These are phyloP conservation scores for Inga leiocalycina DNA, from an alignment of 306 rosid species.

Conservation along the genomic window DNA sequence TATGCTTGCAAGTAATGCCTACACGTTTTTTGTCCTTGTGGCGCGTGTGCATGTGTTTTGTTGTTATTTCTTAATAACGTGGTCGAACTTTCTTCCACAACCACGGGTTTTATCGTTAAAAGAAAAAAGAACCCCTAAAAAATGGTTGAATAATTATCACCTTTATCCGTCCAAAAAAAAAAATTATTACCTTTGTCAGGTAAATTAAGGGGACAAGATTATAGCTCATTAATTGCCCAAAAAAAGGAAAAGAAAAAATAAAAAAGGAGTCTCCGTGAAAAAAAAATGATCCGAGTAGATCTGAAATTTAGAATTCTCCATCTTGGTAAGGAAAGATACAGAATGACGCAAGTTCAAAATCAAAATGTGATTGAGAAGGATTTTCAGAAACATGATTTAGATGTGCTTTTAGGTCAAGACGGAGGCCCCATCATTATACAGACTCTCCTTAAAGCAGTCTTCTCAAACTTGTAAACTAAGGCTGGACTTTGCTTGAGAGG, in stretches of 20 bases:
- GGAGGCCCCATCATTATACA: conserved; percentile 28
- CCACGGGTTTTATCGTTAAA: background rate
- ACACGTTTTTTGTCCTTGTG: background rate
- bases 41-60: too few relatives aligned
- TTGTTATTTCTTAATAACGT: background rate
- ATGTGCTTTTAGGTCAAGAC: conserved; percentile 35
- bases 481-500: conserved; percentile 54
- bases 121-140: background rate
- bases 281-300: background rate
- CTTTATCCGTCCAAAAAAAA: too few relatives aligned
- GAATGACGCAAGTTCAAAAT: background rate
- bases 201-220: background rate
- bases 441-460: conserved; percentile 27
- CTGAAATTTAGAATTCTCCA: background rate
- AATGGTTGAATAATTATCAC: background rate
- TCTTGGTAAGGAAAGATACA: background rate
- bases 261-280: background rate
- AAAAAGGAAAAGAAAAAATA: background rate
- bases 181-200: background rate
- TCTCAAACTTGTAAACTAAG: conserved; percentile 58
- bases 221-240: too few relatives aligned
- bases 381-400: conserved; percentile 15
- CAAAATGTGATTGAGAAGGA: conserved; percentile 13
- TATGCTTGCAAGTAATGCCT: background rate
- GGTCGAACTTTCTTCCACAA: background rate